Conservation (phyloP, 2,329 filamentous ascomycete genomes). For the Penicillium sp. region DNA sequence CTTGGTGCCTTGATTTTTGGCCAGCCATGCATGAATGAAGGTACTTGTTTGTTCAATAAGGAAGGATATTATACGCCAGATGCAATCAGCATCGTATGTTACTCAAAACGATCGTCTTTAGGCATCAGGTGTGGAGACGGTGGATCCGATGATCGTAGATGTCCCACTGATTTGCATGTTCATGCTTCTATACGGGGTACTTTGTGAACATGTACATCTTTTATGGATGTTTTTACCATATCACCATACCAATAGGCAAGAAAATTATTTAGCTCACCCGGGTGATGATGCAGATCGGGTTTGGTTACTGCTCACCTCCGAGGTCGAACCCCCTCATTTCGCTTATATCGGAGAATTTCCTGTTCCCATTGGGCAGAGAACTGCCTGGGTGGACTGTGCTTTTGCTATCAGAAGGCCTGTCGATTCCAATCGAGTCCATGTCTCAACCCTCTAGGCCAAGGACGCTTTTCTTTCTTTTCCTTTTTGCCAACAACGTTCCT, state of each 20-base stretch:
- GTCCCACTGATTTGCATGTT: background rate
- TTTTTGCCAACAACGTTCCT: background rate
- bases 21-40: background rate
- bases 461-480: background rate
- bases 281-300: background rate
- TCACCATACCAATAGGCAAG: background rate
- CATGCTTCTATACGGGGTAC: background rate
- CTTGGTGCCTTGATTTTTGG: background rate
- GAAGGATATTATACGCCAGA: background rate
- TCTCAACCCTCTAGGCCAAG: background rate
- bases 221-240: background rate
- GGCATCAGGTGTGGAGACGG: background rate
- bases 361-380: background rate
- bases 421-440: background rate
- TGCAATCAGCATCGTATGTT: background rate
- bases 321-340: constrained; percentile 1
- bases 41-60: background rate
- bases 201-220: background rate
- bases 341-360: constrained; percentile 1
- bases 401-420: constrained; percentile 6
- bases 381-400: constrained; percentile 1
- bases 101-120: background rate
- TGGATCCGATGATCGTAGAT: constrained; percentile 10
- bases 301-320: background rate
- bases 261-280: no score